Evolutionary conservation across 2,329 filamentous ascomycete genomes (phyloP).

Genomic region (Clathrospora elynae): DNA sequence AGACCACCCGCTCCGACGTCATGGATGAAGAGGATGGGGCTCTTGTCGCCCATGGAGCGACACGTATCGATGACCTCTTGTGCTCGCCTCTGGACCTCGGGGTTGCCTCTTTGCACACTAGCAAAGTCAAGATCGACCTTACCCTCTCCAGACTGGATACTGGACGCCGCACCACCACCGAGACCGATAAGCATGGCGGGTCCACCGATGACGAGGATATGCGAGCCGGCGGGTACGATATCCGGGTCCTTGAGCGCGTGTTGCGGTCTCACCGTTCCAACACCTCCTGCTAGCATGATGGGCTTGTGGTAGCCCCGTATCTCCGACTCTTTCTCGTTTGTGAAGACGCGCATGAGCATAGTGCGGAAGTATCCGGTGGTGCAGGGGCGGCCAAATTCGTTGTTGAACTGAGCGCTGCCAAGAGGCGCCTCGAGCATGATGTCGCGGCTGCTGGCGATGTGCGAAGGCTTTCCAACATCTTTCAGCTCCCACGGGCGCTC

Average conservation of each 20-base stretch:
- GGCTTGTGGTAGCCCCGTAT: constrained; percentile 95
- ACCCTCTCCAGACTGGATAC: constrained; percentile 83
- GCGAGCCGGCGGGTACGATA: constrained; percentile 83
- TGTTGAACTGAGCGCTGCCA: constrained; percentile 94
- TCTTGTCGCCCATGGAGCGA: constrained; percentile 78
- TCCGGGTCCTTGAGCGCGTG: constrained; percentile 84
- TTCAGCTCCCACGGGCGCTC: constrained; percentile 81
- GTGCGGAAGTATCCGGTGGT: constrained; percentile 92
- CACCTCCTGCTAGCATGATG: constrained; percentile 96
- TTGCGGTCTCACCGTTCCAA: constrained; percentile 88
- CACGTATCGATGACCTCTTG: constrained; percentile 99
- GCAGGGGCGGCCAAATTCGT: constrained; percentile 92
- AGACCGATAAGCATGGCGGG: constrained; percentile 98
- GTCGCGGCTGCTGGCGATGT: constrained; percentile 91
- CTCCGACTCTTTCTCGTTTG: constrained; percentile 67
- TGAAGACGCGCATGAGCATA: constrained; percentile 71
- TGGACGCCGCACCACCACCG: constrained; percentile 92
- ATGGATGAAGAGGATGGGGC: constrained; percentile 95
- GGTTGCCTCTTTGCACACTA: constrained; percentile 95
- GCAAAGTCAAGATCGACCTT: constrained; percentile 95
- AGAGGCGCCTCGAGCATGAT: constrained; percentile 98
- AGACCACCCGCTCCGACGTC: constrained; percentile 94
- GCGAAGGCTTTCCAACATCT: constrained; percentile 84
- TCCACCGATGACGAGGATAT: constrained; percentile 89
- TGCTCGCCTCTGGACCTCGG: constrained; percentile 91